phyloP scores from a whole-genome alignment of 192 early-diverging fungal species.

The Thoreauomyces humboldtii region DNA sequence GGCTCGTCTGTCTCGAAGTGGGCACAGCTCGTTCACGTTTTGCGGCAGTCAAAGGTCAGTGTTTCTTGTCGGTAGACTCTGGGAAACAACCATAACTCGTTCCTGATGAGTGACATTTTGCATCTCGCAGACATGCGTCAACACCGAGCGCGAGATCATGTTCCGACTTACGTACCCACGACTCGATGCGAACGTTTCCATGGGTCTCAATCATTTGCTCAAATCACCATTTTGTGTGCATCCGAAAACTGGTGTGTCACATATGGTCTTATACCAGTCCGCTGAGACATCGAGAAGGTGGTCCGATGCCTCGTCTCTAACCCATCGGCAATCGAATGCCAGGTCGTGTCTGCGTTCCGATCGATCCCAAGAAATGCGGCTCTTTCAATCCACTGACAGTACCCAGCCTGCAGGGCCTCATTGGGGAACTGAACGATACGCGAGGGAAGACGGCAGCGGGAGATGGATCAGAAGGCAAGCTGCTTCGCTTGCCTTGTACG shows the following conservation, averaged over 20 bases:
- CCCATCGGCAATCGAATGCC: neutral
- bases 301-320: neutral
- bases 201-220: slow-evolving; percentile 88
- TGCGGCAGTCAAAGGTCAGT: too few relatives aligned
- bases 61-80: too few relatives aligned
- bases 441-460: neutral
- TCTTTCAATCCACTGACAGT: slow-evolving; percentile 78
- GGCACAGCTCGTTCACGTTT: too few relatives aligned
- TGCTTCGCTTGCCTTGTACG: neutral
- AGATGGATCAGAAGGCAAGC: neutral
- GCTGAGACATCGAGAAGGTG: neutral
- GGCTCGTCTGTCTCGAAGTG: too few relatives aligned
- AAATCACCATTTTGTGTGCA: slow-evolving; percentile 98
- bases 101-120: too few relatives aligned
- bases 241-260: slow-evolving; percentile 76
- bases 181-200: slow-evolving; percentile 89
- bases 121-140: neutral
- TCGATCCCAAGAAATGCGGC: slow-evolving; percentile 70
- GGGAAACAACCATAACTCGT: too few relatives aligned
- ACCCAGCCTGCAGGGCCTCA: slow-evolving; percentile 70
- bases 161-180: slow-evolving; percentile 93
- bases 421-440: slow-evolving; percentile 61
- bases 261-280: neutral
- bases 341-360: slow-evolving; percentile 94
- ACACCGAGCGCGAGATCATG: slow-evolving; percentile 65